Evolutionary conservation across 2,329 filamentous ascomycete genomes (phyloP).

Genomic region (Cladophialophora exuberans): DNA sequence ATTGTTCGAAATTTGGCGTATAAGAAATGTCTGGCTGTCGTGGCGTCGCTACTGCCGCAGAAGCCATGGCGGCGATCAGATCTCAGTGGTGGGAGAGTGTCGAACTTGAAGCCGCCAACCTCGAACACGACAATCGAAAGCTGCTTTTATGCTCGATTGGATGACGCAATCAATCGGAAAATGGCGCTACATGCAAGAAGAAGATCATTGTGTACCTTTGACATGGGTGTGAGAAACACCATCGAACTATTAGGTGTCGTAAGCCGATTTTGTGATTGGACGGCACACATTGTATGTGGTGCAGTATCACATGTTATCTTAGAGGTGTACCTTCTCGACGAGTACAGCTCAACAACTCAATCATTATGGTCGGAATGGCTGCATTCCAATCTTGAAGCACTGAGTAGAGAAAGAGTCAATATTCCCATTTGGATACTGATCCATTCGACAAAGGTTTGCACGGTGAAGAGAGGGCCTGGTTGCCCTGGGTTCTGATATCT

Average conservation of each 20-base stretch:
- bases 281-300: no score
- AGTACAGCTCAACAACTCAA: no score
- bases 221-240: background rate
- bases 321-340: no score
- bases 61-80: background rate
- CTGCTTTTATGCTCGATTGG: background rate
- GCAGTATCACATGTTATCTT: no score
- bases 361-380: no score
- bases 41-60: background rate
- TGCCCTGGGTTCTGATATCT: no score
- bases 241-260: no score
- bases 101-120: background rate
- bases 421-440: no score
- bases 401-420: no score
- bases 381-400: no score
- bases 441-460: no score
- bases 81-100: background rate
- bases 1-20: slow-evolving; percentile 36
- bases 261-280: background rate
- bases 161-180: slow-evolving; percentile 1
- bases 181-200: background rate
- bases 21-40: slow-evolving; percentile 40
- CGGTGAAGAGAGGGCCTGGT: no score
- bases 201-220: background rate
- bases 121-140: background rate